Evolutionary conservation across 441 rosid species (phyloP).

Genomic region (Gossypium aridum): DNA sequence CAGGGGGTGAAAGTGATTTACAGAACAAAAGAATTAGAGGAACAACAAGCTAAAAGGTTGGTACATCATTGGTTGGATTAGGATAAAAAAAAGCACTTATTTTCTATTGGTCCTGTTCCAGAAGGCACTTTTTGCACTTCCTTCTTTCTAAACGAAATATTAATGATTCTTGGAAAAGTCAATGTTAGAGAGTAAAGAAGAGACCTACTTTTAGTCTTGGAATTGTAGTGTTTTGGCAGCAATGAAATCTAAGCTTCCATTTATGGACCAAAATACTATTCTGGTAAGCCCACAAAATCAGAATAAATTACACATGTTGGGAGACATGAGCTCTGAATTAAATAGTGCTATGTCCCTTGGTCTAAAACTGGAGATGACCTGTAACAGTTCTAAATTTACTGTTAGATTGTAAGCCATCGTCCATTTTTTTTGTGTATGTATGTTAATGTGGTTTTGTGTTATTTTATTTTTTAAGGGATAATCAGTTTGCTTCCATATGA

Average conservation of each 20-base stretch:
- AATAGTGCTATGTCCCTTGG: neutral
- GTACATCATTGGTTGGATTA: neutral
- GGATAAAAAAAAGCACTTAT: neutral
- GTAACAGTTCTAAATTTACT: neutral
- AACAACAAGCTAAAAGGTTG: conserved; percentile 76
- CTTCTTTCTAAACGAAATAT: neutral
- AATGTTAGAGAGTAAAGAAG: neutral
- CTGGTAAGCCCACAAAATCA: neutral
- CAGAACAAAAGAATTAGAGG: conserved; percentile 83
- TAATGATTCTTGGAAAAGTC: conserved; percentile 2
- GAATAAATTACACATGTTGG: neutral
- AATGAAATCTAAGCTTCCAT: neutral
- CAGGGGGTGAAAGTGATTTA: conserved; percentile 80
- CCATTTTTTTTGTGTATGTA: neutral
- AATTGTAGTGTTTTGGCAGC: neutral
- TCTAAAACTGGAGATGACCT: neutral
- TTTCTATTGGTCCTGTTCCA: neutral
- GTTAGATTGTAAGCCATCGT: neutral
- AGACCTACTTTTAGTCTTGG: neutral
- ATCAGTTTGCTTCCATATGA: neutral
- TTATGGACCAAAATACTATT: neutral
- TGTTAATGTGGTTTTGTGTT: neutral
- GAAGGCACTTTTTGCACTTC: neutral
- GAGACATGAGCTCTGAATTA: neutral
- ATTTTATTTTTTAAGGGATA: neutral